A percentile compares a stretch with the other conserved stretches of the same genome.
Conservation (phyloP, 495 filamentous ascomycete species). For the Halenospora varia region DNA sequence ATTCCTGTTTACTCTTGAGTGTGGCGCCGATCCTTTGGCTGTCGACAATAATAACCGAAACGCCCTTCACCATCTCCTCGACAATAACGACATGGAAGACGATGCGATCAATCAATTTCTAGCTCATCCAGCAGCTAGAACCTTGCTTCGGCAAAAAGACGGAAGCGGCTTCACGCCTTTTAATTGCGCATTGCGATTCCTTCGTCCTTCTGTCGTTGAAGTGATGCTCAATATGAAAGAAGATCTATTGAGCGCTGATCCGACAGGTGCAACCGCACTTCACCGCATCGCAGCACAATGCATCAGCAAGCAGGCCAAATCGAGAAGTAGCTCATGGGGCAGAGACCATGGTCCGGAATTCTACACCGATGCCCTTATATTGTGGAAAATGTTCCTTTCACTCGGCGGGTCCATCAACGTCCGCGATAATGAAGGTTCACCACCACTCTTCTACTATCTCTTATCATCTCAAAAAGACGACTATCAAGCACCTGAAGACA, state of each 20-base stretch:
- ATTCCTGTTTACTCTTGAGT: conserved; percentile 16
- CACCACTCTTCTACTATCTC: conserved; percentile 29
- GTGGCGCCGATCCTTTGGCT: conserved; percentile 17
- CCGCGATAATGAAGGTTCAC: conserved; percentile 27
- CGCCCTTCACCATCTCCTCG: conserved; percentile 27
- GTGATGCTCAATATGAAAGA: conserved; percentile 21
- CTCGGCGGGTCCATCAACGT: conserved; percentile 30
- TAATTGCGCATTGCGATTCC: conserved; percentile 22
- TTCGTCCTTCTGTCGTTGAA: conserved; percentile 12
- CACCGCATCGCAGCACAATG: conserved; percentile 19
- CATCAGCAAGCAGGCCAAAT: neutral
- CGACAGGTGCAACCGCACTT: conserved; percentile 25
- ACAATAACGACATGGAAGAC: conserved; percentile 21
- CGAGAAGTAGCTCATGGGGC: neutral
- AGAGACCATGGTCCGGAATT: neutral
- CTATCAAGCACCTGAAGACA: neutral
- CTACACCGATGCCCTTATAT: conserved; percentile 1
- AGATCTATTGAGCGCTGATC: conserved; percentile 15
- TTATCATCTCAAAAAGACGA: neutral
- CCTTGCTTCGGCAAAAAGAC: conserved; percentile 15
- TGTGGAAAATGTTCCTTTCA: conserved; percentile 19
- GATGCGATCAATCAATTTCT: conserved; percentile 18
- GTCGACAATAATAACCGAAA: conserved; percentile 25
- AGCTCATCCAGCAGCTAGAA: conserved; percentile 2
- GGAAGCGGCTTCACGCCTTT: conserved; percentile 22